Evolutionary conservation across 176 grass and related monocot genomes (phyloP).

Genomic region (Oryza nivara): DNA sequence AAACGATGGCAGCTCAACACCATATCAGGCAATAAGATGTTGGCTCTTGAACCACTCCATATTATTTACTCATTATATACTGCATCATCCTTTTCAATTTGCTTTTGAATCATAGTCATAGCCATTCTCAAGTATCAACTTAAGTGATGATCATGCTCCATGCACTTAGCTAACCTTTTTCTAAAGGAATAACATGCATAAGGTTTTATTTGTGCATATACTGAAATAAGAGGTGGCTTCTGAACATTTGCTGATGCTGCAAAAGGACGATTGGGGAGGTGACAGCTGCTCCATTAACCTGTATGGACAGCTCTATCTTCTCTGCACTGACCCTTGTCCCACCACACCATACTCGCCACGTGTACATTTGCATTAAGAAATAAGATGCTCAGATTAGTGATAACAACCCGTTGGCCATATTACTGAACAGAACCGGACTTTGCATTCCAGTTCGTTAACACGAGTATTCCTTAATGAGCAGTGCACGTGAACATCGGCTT

Average conservation of each 20-base stretch:
- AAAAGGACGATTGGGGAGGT: slow-evolving; percentile 33
- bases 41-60: background rate
- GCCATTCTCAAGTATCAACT: background rate
- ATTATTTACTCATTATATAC: background rate
- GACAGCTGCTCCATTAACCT: slow-evolving; percentile 46
- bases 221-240: slow-evolving; percentile 20
- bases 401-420: slow-evolving; percentile 35
- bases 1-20: too few species aligned
- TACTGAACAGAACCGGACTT: slow-evolving; percentile 29
- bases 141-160: background rate
- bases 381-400: slow-evolving; percentile 20
- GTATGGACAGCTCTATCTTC: slow-evolving; percentile 45
- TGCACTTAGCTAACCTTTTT: background rate
- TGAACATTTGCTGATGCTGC: slow-evolving; percentile 24
- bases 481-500: slow-evolving; percentile 39
- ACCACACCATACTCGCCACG: slow-evolving; percentile 40
- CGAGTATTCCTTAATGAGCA: background rate
- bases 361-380: slow-evolving; percentile 18
- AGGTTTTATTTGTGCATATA: background rate
- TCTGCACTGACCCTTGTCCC: slow-evolving; percentile 18
- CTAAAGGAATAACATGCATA: background rate
- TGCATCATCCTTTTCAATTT: background rate
- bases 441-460: slow-evolving; percentile 1
- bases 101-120: background rate
- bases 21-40: background rate